Evolutionary conservation across 192 early-diverging fungal species (phyloP), one percentile per base, ranked within the genome.

Genomic region (Rhizoclosmatium globosum): DNA sequence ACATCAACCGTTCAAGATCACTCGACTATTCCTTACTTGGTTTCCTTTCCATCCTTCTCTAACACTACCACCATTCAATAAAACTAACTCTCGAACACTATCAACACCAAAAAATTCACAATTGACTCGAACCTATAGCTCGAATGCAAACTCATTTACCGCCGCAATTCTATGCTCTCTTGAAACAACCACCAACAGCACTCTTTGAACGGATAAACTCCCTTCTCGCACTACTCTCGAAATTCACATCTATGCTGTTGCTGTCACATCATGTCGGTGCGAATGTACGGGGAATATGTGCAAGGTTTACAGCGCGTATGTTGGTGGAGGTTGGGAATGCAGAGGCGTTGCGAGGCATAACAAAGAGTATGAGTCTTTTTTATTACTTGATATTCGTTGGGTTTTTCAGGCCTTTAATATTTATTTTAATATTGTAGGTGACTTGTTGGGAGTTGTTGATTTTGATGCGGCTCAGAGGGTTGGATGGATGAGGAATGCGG

Each of bases 301-400:
- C 59, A 21, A 31, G 15, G 56, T 73, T 73, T 59, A 73, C 71
- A 6, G 56, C 21, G 44, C n/a, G 9, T 17, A 11, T 73, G 11
- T 21, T 73, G 48, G 15, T 39, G 9, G 1, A 56, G 21, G 23
- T 74, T 11, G 73, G 73, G 13, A 74, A 11, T 17, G 19, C 44
- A 23, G 73, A 74, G 45, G 57, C 73, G 3, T 74, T 74, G 42
- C 57, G 73, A 31, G 73, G n/a, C 7, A 6, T 74, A 57, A 72
- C 73, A n/a, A 74, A 74, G 62, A 62, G 60, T 72, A 39, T 57
- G 46, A 9, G 50, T 53, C 50, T 53, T 17, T 17, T 53, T 53
- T 53, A 11, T 11, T 64, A 11, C 23, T 64, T 21, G 7, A 9
- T 64, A 17, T 2, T n/a, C 7, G 23, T 21, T 64, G 44, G 39